Percentiles rank a stretch among this genome's conserved stretches.
Conservation (phyloP, 2,329 filamentous ascomycete species). For the Curvularia hawaiiensis region DNA sequence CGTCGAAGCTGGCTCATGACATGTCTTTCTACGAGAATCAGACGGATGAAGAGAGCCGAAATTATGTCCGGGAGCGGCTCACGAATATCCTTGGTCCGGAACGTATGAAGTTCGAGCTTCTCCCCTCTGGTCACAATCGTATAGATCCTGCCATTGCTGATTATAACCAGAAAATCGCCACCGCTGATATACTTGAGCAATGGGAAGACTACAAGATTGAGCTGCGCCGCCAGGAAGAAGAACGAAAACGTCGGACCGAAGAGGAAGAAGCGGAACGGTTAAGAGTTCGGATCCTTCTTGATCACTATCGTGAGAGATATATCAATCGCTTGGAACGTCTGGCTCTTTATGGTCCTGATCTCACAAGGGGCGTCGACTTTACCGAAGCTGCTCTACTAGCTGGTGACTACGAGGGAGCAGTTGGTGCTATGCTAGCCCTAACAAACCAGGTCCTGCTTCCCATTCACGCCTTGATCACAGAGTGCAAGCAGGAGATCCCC, state of each 20-base stretch:
- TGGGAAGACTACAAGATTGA: conserved; percentile 1
- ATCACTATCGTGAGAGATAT: conserved; percentile 5
- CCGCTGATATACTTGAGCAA: neutral
- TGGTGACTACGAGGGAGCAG: neutral
- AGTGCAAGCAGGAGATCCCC: conserved; percentile 8
- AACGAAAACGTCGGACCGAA: neutral
- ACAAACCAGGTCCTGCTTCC: conserved; percentile 6
- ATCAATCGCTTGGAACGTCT: conserved; percentile 5
- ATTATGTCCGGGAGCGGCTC: conserved; percentile 5
- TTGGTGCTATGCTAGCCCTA: neutral
- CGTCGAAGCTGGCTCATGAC: neutral
- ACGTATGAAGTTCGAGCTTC: conserved; percentile 5
- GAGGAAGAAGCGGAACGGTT: neutral
- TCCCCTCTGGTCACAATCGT: conserved; percentile 12
- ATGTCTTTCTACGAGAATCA: conserved; percentile 4
- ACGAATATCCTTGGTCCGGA: conserved; percentile 7
- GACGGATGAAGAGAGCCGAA: conserved; percentile 7
- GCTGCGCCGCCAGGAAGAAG: neutral
- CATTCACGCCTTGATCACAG: conserved; percentile 1
- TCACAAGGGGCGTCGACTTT: neutral
- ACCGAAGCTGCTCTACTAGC: neutral
- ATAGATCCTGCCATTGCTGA: conserved; percentile 11
- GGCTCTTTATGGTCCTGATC: conserved; percentile 2
- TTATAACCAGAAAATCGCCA: conserved; percentile 5
- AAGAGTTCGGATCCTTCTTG: neutral